A percentile compares a stretch with the other conserved stretches of the same genome.
Evolutionary conservation across 495 filamentous ascomycete genomes (phyloP).

Genomic region (Penicillium crystallinum): DNA sequence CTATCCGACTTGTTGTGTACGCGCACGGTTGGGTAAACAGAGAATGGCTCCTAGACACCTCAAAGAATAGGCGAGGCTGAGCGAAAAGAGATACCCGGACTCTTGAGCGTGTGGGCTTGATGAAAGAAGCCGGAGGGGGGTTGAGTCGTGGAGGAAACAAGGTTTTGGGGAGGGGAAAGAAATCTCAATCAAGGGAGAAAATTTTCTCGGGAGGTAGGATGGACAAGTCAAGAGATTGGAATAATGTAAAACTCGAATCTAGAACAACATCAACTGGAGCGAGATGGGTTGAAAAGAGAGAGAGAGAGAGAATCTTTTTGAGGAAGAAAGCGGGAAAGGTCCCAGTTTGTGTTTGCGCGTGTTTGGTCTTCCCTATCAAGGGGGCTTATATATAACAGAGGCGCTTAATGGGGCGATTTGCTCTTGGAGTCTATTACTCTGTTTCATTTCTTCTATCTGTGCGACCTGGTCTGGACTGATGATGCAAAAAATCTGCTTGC

Average conservation of each 20-base stretch:
- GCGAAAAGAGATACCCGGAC: background rate
- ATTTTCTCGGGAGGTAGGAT: background rate
- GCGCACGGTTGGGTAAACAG: background rate
- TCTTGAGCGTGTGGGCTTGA: conserved; percentile 5
- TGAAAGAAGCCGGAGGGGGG: conserved; percentile 4
- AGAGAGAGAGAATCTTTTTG: conserved; percentile 23
- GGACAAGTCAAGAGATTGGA: background rate
- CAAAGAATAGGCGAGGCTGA: conserved; percentile 1
- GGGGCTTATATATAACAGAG: conserved; percentile 15
- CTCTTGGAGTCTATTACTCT: background rate
- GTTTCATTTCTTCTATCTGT: background rate
- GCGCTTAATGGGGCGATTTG: background rate
- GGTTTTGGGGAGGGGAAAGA: background rate
- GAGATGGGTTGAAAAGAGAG: conserved; percentile 7
- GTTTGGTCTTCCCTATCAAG: conserved; percentile 18
- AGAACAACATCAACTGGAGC: background rate
- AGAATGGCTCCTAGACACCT: conserved; percentile 4
- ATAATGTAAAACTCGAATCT: background rate
- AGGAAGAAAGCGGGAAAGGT: conserved; percentile 25
- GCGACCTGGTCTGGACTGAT: background rate
- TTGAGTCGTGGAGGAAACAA: conserved; percentile 7
- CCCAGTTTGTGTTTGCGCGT: conserved; percentile 25
- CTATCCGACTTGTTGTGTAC: conserved; percentile 9
- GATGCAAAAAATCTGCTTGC: conserved; percentile 3
- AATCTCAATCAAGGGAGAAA: conserved; percentile 16